Percentiles rank a stretch among this genome's conserved stretches.
Conservation (phyloP, 495 filamentous ascomycete genomes). For the Halenospora varia region DNA sequence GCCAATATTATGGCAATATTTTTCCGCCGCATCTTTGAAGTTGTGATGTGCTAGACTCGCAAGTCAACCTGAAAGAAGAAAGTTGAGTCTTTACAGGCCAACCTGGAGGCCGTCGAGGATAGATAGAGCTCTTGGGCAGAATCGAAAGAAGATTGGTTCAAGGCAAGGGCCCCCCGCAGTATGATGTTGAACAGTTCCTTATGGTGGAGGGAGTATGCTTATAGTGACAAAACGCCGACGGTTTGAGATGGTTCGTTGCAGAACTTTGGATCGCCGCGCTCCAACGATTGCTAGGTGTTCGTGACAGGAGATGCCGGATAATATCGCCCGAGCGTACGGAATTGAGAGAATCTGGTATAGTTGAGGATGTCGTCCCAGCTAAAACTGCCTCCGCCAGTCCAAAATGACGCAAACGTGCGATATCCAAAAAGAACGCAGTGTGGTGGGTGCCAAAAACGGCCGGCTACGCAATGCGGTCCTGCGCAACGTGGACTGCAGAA, state of each 20-base stretch:
- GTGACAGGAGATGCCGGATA: conserved; percentile 19
- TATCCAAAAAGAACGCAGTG: background rate
- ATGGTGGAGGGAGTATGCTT: conserved; percentile 10
- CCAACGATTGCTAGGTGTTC: conserved; percentile 10
- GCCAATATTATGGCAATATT: conserved; percentile 8
- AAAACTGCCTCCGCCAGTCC: no score
- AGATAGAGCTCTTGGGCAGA: background rate
- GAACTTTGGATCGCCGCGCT: conserved; percentile 4
- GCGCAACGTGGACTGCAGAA: background rate
- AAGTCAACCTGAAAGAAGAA: conserved; percentile 11
- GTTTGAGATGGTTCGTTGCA: conserved; percentile 15
- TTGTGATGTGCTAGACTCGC: conserved; percentile 5
- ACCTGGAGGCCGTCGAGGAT: background rate
- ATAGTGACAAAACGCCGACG: conserved; percentile 7
- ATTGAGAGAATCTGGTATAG: background rate
- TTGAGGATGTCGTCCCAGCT: background rate
- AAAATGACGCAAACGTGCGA: background rate
- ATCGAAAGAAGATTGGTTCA: background rate
- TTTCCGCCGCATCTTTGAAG: conserved; percentile 15
- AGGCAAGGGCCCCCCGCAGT: conserved; percentile 1
- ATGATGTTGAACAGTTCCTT: background rate
- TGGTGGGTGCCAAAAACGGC: background rate
- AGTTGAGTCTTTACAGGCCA: background rate
- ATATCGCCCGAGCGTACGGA: conserved; percentile 11
- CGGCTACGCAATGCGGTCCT: background rate